Base-by-base conservation (phyloP, 2,329 filamentous ascomycete species). In the Phoma sp. region DNA sequence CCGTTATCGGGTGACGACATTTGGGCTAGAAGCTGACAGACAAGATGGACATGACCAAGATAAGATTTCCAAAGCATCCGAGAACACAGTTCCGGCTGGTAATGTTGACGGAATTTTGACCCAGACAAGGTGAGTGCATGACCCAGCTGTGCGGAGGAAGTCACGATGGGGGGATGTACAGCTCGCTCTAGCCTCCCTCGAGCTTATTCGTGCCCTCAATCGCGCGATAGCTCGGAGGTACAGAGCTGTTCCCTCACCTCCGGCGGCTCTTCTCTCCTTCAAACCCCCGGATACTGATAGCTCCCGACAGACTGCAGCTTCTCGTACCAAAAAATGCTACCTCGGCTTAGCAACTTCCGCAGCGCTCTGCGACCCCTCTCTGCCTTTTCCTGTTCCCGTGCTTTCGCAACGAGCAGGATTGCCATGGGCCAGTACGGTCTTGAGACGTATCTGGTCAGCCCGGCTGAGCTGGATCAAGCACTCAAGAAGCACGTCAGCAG, bases 381-480 rank as follows among this genome's bases (percentile, higher is more conserved):
- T 33, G 56, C 57, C 33, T 37, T 58, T 24, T 37, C 64, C 13
- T 57, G 44, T 44, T 32, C 30, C 44, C 48, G 55, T 43, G 32
- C 47, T 43, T 47, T 65, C 14, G 48, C 59, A 8, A 56, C 58
- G n/a, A 53, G 58, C 41, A 61, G 59, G 58, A 61, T 66, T 24
- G 41, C 59, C 50, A 74, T 73, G 69, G 58, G 67, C 5, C 63
- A 68, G 41, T 69, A 66, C 39, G 65, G 61, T 18, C 87, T 96
- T 70, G 88, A 87, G 55, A 90, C 89, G 49, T 98, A 96, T 75
- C 82, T 98, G 59, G 89, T 99, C 69, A 88, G 90, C 2, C 93
- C 95, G 0, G 84, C 86, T 58, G 89, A 97, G 76, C 87, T 98
- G 52, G 78, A 88, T 70, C 85, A 89, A 61, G 93, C 92, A 46